Evolutionary conservation across 257 asterid species (phyloP), one percentile per base, ranked within the genome.

Genomic region (Haberlea rhodopensis): DNA sequence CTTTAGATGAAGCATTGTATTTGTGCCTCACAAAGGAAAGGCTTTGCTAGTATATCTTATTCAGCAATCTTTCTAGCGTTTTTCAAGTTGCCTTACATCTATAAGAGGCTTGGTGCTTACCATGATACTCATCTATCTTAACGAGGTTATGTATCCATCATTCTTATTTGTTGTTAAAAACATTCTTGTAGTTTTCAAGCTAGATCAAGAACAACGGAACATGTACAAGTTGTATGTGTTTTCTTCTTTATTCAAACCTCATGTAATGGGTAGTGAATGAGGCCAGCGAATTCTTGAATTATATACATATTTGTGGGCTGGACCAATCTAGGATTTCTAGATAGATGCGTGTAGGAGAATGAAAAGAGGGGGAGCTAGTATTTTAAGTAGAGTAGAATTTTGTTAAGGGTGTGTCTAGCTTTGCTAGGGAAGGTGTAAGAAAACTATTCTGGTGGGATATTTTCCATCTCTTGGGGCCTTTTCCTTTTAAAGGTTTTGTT

Each of bases 61-160:
- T 31, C 65, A 43, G 34, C 65, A 24, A 58, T 10, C 20, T 52
- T 46, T 13, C 15, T 19, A 61, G 64, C 57, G 29, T 66, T 59
- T n/a, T 64, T 43, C 52, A 55, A 46, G 40, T 40, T 16, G 16
- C 29, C 26, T 31, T 53, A 15, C 57, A 13, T 65, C 23, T 23
- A 5, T 56, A 15, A 34, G 62, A 60, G 51, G 11, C 23, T 32
- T 55, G 49, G 21, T 34, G 59, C 62, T 24, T 56, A 13, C 26
- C 54, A 10, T 28, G 46, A 66, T 18, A 40, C 28, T 53, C 32
- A 5, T 60, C 73, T 55, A 28, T 54, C 20, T 11, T 16, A 25
- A 31, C 24, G 48, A 21, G 45, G 64, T 63, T 54, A 66, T 51
- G 8, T 58, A 19, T 59, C 69, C 69, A 63, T 63, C 57, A 37